Evolutionary conservation across 2,329 filamentous ascomycete genomes (phyloP).

Genomic region (Hirsutella thompsonii): DNA sequence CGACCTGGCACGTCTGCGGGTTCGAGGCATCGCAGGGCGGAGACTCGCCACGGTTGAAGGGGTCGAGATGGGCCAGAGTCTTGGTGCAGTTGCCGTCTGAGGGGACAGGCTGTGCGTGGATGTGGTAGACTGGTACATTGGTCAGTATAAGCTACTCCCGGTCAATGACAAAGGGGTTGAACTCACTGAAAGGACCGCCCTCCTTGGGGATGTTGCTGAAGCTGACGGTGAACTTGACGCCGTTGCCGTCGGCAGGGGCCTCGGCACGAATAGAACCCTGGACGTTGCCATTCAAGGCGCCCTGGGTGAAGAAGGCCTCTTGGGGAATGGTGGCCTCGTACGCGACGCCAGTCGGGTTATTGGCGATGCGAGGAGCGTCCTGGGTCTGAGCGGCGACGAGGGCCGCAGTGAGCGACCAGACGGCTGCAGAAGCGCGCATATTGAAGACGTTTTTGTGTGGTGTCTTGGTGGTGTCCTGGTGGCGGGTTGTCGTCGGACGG

Average conservation of each 20-base stretch:
- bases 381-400: slow-evolving; percentile 8
- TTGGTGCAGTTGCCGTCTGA: slow-evolving; percentile 56
- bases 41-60: slow-evolving; percentile 49
- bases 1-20: slow-evolving; percentile 59
- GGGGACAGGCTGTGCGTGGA: slow-evolving; percentile 54
- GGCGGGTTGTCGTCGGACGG: too few species aligned
- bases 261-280: slow-evolving; percentile 27
- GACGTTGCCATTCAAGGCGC: slow-evolving; percentile 32
- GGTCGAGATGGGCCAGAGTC: slow-evolving; percentile 58
- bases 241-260: slow-evolving; percentile 33
- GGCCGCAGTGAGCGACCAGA: neutral
- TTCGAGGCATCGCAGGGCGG: slow-evolving; percentile 43
- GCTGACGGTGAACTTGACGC: slow-evolving; percentile 40
- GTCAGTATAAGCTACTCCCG: neutral
- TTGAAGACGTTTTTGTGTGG: too few species aligned
- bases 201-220: slow-evolving; percentile 45
- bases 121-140: slow-evolving; percentile 50
- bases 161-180: neutral
- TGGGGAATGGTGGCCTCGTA: slow-evolving; percentile 46
- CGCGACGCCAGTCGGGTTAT: slow-evolving; percentile 41
- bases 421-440: neutral
- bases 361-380: slow-evolving; percentile 35
- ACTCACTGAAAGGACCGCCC: slow-evolving; percentile 47
- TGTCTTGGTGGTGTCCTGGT: too few species aligned
- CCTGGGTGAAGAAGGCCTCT: slow-evolving; percentile 33